Base-by-base conservation (phyloP, 2,329 filamentous ascomycete species). In the Sclerotinia nivalis region DNA sequence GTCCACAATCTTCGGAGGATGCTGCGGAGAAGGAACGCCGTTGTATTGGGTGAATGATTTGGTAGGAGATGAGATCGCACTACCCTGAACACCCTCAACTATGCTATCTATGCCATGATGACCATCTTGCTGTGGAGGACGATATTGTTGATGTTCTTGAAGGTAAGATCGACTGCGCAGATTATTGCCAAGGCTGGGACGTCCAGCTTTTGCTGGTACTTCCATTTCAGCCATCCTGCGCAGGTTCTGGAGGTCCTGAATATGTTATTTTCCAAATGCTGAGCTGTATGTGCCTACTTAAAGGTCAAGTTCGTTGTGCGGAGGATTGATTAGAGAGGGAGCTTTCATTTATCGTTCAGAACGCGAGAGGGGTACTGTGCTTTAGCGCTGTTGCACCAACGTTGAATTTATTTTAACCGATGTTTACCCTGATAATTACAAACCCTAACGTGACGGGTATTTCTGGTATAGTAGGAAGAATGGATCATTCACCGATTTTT, bases 21-120 rank as follows among this genome's bases (percentile, higher is more conserved):
- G 83, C 40, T 87, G 84, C 43, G 85, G 82, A 67, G 86, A 87
- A 10, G 87, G 88, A 62, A 90, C 83, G 71, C 88, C 88, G 73
- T 85, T 87, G 80, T 88, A 90, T 47, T 82, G 82, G 64, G 83
- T 79, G 69, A 83, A 80, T 20, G 81, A 72, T 74, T 81, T 83
- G 18, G 83, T 79, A 61, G 81, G 77, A 25, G 67, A 69, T 37
- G 70, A 80, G 77, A 83, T 76, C 54, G 77, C 78, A 47, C 80
- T 77, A 43, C 78, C 78, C 71, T 81, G 80, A 45, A 84, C 75
- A 71, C 87, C 85, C 78, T 90, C 88, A 66, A 90, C 84, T 22
- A 90, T 87, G 59, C 87, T 88, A 76, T 90, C 88, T 74, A 90
- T 90, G 72, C 87, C 87, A 72, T 87, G 87, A 70, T 81, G 82